Conservation (phyloP, 176 grass and related monocot species). For the Dactylis glomerata region DNA sequence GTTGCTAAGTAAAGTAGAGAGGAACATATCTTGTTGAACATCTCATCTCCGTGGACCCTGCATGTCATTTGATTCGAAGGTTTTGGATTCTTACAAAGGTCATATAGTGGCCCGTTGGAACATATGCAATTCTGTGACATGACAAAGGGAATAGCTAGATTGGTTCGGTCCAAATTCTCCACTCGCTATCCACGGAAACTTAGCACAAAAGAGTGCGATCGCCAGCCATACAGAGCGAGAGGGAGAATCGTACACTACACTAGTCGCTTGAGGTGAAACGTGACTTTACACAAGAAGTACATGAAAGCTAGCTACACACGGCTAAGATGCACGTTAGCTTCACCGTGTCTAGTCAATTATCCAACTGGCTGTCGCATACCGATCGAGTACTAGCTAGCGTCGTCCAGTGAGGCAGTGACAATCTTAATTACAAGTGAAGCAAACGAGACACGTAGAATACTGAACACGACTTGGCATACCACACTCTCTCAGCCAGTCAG, state of each 20-base stretch:
- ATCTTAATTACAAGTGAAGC: background rate
- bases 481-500: too few species aligned
- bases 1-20: background rate
- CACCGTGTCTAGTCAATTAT: background rate
- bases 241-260: background rate
- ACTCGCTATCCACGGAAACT: background rate
- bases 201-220: background rate
- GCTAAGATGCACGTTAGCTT: background rate
- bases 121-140: background rate
- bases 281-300: background rate
- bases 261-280: background rate
- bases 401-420: background rate
- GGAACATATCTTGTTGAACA: background rate
- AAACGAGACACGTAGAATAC: too few species aligned
- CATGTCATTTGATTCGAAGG: background rate
- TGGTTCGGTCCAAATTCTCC: background rate
- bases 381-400: background rate
- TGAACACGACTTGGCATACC: too few species aligned
- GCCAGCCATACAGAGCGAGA: background rate
- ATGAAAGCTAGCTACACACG: background rate
- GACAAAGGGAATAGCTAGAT: background rate
- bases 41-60: background rate
- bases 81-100: background rate
- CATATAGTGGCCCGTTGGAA: background rate
- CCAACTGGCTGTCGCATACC: background rate